Evolutionary conservation across 1,284 basidiomycete species (phyloP).

Genomic region (Schizophyllum commune): DNA sequence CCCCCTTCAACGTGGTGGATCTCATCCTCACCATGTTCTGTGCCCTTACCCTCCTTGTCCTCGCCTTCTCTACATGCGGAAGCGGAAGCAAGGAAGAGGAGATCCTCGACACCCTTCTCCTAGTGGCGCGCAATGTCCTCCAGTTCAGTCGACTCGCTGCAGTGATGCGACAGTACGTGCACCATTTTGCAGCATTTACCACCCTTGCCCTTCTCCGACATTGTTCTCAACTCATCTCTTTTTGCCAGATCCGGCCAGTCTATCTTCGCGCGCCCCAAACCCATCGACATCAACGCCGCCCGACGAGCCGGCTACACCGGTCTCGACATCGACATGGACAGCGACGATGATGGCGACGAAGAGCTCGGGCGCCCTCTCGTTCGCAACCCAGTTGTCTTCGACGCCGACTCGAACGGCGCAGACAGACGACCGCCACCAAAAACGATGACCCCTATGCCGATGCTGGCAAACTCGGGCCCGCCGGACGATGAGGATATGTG

Average conservation of each 20-base stretch:
- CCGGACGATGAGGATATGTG: conserved; percentile 64
- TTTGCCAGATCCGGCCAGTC: conserved; percentile 80
- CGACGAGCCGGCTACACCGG: conserved; percentile 56
- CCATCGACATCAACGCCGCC: conserved; percentile 79
- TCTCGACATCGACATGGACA: conserved; percentile 67
- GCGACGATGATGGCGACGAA: conserved; percentile 51
- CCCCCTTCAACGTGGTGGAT: conserved; percentile 84
- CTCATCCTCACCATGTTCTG: conserved; percentile 82
- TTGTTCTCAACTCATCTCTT: conserved; percentile 2
- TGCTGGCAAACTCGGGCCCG: conserved; percentile 37
- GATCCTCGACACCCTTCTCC: conserved; percentile 81
- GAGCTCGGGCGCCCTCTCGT: conserved; percentile 51
- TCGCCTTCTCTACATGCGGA: conserved; percentile 77
- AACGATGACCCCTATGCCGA: conserved; percentile 43
- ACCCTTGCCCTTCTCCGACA: conserved; percentile 2
- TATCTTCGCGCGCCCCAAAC: conserved; percentile 85
- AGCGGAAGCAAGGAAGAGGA: conserved; percentile 81
- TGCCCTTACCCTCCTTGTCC: conserved; percentile 76
- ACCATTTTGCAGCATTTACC: conserved; percentile 3
- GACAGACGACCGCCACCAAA: conserved; percentile 27
- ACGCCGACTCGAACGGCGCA: conserved; percentile 35
- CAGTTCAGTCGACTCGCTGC: conserved; percentile 86
- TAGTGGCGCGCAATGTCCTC: conserved; percentile 85
- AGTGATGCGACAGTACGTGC: conserved; percentile 81
- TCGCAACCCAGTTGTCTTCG: conserved; percentile 48